These are phyloP conservation scores for Vachellia collinsii DNA, from an alignment of 306 rosid species.

Conservation along the genomic window DNA sequence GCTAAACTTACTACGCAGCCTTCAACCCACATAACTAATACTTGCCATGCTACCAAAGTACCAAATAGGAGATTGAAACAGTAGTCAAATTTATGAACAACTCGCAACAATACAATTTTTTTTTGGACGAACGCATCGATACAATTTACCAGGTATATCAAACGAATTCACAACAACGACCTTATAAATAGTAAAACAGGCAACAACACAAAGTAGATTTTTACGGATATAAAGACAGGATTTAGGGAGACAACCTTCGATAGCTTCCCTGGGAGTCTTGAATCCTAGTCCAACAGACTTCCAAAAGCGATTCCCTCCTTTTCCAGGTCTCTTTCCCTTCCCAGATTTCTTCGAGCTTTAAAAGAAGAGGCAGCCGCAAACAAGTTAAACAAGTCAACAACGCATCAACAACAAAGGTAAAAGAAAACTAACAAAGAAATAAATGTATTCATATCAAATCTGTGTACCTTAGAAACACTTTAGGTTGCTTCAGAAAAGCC, in stretches of 20 bases:
- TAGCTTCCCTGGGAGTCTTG: conserved; percentile 89
- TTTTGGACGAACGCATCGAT: no score
- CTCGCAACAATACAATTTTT: background rate
- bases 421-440: background rate
- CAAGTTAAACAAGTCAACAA: background rate
- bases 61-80: background rate
- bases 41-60: background rate
- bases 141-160: background rate
- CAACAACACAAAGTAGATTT: background rate
- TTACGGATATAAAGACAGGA: background rate
- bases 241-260: conserved; percentile 47
- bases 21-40: background rate
- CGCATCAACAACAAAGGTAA: background rate
- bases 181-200: background rate
- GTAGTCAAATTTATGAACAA: background rate
- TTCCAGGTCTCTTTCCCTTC: conserved; percentile 86
- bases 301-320: conserved; percentile 80
- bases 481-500: conserved; percentile 78
- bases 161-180: background rate
- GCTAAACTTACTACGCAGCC: background rate
- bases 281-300: conserved; percentile 81
- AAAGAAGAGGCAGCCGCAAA: background rate
- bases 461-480: conserved; percentile 65
- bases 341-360: conserved; percentile 69
- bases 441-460: background rate